Evolutionary conservation across 2,329 filamentous ascomycete genomes (phyloP).

Genomic region (Venturia asperata): DNA sequence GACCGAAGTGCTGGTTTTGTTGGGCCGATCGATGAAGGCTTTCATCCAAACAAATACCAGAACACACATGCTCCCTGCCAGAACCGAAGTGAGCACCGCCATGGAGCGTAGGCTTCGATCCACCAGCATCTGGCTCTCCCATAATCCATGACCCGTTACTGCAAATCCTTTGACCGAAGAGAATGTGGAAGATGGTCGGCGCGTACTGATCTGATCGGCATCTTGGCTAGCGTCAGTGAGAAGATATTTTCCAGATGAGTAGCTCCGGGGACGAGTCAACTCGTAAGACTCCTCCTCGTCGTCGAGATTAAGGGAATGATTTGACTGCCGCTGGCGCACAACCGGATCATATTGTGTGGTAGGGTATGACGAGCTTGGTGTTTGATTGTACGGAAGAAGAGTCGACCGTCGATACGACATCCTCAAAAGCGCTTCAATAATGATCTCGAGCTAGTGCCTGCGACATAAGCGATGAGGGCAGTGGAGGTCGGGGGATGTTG

Average conservation of each 20-base stretch:
- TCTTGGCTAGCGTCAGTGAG: background rate
- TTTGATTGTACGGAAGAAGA: background rate
- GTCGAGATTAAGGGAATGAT: background rate
- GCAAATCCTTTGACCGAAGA: slow-evolving; percentile 1
- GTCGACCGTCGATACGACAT: background rate
- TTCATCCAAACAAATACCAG: slow-evolving; percentile 1
- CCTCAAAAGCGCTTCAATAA: background rate
- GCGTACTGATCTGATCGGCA: background rate
- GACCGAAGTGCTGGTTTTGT: background rate
- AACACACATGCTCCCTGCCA: background rate
- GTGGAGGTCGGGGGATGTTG: background rate
- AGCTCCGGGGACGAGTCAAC: background rate
- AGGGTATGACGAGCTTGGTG: background rate
- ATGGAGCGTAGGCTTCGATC: slow-evolving; percentile 8
- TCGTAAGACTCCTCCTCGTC: background rate
- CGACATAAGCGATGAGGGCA: background rate
- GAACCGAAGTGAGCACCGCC: background rate
- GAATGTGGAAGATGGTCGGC: background rate
- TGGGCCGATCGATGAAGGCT: background rate
- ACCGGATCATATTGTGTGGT: background rate
- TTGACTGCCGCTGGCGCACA: background rate
- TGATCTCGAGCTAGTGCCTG: background rate
- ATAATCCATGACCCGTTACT: background rate
- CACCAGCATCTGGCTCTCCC: slow-evolving; percentile 6
- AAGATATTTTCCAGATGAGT: background rate